phyloP scores from a whole-genome alignment of 177 flowering plant species.

The Vitis hybrid region DNA sequence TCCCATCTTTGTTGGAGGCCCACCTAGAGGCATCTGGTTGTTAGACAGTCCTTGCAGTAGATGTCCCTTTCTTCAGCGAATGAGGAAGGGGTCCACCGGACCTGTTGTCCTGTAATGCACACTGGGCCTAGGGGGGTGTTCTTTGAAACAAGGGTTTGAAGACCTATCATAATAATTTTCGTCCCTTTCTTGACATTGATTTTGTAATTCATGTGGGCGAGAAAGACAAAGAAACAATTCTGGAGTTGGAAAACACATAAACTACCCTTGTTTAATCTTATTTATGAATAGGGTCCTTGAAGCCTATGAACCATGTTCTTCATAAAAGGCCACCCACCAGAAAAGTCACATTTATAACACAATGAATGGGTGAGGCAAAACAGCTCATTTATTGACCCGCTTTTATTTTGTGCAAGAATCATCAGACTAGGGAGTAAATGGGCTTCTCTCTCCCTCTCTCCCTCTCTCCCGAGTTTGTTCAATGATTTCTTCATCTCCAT shows the following conservation, averaged over 20 bases:
- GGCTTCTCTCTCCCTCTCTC: slow-evolving; percentile 1
- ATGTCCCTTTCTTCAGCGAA: slow-evolving; percentile 14
- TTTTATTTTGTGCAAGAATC: not conserved
- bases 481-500: not conserved
- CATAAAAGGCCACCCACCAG: not conserved
- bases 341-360: not conserved
- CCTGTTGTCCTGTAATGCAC: not conserved
- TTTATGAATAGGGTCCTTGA: not conserved
- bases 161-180: not conserved
- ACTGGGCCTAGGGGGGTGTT: slow-evolving; percentile 2
- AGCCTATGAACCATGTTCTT: not conserved
- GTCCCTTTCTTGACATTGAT: slow-evolving; percentile 16
- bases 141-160: not conserved
- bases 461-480: not conserved
- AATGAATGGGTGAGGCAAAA: not conserved
- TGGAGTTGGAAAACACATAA: not conserved
- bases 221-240: slow-evolving; percentile 34
- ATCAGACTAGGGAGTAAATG: not conserved
- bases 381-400: not conserved
- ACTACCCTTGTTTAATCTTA: not conserved
- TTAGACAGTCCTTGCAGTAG: slow-evolving; percentile 13
- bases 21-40: slow-evolving; percentile 8
- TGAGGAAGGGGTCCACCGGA: slow-evolving; percentile 2
- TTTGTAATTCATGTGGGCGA: slow-evolving; percentile 11
- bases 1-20: not conserved